phyloP scores from a whole-genome alignment of 805 yeast species.

The Kurtzmaniella cleridarum region DNA sequence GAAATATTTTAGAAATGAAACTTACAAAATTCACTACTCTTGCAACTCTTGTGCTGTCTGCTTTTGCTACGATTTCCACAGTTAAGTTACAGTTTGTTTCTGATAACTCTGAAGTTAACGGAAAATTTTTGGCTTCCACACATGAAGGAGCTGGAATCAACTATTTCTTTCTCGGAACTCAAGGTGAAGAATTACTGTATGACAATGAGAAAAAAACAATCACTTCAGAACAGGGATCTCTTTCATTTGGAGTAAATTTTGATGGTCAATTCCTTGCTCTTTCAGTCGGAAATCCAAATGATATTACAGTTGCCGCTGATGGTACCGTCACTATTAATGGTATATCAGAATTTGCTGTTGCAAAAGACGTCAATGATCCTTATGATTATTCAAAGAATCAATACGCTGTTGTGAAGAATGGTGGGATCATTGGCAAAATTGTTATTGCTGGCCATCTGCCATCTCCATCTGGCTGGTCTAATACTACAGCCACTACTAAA shows the following conservation, averaged over 20 bases:
- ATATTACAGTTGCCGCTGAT: slow-evolving; percentile 8
- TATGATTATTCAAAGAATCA: slow-evolving; percentile 16
- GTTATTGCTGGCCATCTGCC: background rate
- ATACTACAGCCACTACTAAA: slow-evolving; percentile 2
- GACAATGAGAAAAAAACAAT: slow-evolving; percentile 7
- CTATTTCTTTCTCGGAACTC: slow-evolving; percentile 28
- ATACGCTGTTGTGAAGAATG: slow-evolving; percentile 8
- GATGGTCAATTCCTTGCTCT: background rate
- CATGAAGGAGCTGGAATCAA: slow-evolving; percentile 45
- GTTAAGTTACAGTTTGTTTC: slow-evolving; percentile 20
- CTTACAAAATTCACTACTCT: background rate
- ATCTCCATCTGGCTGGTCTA: background rate
- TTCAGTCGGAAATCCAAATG: slow-evolving; percentile 5
- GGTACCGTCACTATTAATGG: slow-evolving; percentile 11
- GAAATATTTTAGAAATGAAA: background rate
- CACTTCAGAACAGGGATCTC: background rate
- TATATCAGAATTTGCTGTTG: slow-evolving; percentile 17
- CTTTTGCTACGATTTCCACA: slow-evolving; percentile 5
- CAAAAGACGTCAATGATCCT: slow-evolving; percentile 24
- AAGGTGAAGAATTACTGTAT: slow-evolving; percentile 16
- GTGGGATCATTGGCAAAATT: background rate
- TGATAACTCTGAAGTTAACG: slow-evolving; percentile 18
- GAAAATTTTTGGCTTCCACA: slow-evolving; percentile 19
- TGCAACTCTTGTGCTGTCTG: slow-evolving; percentile 1
- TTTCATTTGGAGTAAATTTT: background rate